Percentiles rank a stretch among this genome's conserved stretches.
Conservation (phyloP, 1,284 basidiomycete species). For the Ganoderma leucocontextum region DNA sequence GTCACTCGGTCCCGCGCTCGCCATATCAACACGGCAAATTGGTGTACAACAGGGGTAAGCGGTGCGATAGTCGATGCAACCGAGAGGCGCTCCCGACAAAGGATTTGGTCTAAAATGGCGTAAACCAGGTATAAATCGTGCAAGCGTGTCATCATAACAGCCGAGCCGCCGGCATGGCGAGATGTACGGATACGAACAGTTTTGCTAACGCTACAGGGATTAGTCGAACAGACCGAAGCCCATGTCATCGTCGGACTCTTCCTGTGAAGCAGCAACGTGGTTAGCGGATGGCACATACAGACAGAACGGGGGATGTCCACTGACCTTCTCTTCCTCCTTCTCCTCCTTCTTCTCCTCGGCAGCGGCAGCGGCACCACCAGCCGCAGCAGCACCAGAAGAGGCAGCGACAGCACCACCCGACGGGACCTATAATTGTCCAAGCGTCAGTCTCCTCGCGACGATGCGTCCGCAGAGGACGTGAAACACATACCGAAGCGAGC, state of each 20-base stretch:
- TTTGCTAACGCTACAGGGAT: conserved; percentile 39
- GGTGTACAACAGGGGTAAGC: background rate
- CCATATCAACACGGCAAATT: background rate
- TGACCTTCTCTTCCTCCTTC: conserved; percentile 82
- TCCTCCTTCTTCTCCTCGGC: conserved; percentile 75
- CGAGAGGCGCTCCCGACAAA: background rate
- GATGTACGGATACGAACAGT: conserved; percentile 28
- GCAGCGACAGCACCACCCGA: conserved; percentile 79
- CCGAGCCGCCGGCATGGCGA: conserved; percentile 27
- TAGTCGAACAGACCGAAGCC: conserved; percentile 97
- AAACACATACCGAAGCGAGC: conserved; percentile 88
- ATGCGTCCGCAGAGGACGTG: conserved; percentile 34
- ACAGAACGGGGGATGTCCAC: conserved; percentile 33
- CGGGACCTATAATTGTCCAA: conserved; percentile 62
- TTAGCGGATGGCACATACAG: conserved; percentile 13
- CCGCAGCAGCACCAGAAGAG: conserved; percentile 66
- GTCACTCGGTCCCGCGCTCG: background rate
- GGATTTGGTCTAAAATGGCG: background rate
- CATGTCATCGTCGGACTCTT: conserved; percentile 91
- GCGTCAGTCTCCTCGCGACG: conserved; percentile 38
- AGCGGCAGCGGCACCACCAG: conserved; percentile 68
- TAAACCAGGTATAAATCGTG: conserved; percentile 14
- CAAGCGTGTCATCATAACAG: conserved; percentile 33
- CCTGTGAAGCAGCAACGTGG: conserved; percentile 52
- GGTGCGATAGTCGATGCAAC: background rate